Evolutionary conservation across 768 basidiomycete species (phyloP), one percentile per base, ranked within the genome.

Genomic region (Megacollybia marginata): DNA sequence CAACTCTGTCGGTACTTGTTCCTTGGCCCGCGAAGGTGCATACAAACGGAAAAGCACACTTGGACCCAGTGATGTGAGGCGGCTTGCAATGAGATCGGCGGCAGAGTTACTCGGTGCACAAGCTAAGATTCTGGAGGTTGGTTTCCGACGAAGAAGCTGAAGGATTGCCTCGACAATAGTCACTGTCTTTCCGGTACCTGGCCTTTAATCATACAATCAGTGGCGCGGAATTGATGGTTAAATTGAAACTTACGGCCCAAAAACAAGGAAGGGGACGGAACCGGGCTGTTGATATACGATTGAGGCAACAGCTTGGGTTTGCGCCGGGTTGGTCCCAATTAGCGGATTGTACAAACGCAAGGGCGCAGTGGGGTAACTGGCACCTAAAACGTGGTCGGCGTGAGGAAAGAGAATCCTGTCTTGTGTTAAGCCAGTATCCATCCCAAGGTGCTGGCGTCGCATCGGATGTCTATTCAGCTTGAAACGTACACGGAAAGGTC

Each of bases 41-140:
- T 82, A 76, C 16, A 83, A 65, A 3, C 83, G 68, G 59, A 83
- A 79, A 20, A 84, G 57, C 20, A 67, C 65, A 9, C 76, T 67
- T 2, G 13, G 42, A 4, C 20, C 13, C n/a, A 44, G 23, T 15
- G 54, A 48, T 2, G 50, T 48, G 2, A 85, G 67, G 11, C 73
- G 67, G 19, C 65, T 56, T 1, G 79, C 73, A 16, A 83, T 68
- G 15, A 79, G 60, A 53, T 85, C 83, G 3, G 82, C 82, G 0
- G 83, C 83, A 2, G 79, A 79, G 62, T 85, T 85, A 63, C 75
- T 83, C 0, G 83, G 83, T 0, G 83, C 81, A 53, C 82, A 84
- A 0, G 77, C 83, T 1, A 86, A 69, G 48, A 86, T 73, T 34
- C 67, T 69, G 1, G 71, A 68, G 5, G 66, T 42, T 0, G 71